Base-by-base conservation (phyloP, 345 rosid species). In the Melastoma malabathricum region DNA sequence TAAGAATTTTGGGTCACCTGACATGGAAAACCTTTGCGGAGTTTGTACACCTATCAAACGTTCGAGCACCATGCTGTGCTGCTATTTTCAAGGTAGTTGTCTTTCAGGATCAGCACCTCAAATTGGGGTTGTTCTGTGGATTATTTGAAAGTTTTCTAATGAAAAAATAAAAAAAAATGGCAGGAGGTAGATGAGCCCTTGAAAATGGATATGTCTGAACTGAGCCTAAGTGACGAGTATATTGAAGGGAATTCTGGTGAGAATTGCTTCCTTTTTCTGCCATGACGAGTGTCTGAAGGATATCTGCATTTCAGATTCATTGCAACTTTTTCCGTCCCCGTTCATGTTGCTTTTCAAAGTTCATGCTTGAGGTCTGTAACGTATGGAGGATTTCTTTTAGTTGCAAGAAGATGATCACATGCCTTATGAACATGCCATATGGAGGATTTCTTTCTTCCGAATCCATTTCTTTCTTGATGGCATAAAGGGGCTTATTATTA, bases 11-110 rank as follows among this genome's bases (percentile, higher is more conserved):
- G 47, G 81, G 76, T 74, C 97, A 92, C 74, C 73, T 92, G 43
- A 84, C 95, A 8, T 84, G 97, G 98, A 92, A 87, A 70, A 84
- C 88, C 13, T 87, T 92, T 63, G 95, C 95, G n/a, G 98, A 92
- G 68, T 87, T 92, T 58, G 68, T 73, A 73, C 98, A 92, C 67
- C 66, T 84, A 50, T 82, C 95, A 49, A 77, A 75, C 14, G 88
- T 92, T 47, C 94, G 90, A 43, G 76, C 76, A 16, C 97, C 97
- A 60, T 92, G 95, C 60, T 72, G 55, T 68, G 97, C 95, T 64
- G 82, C 95, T 63, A 77, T 87, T 55, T 87, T 92, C 61, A 92
- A 79, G 88, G 98, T 83, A 57, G 53, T 13, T 13, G 15, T 38
- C 15, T 65, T 49, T 38, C 50, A 55, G 49, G 19, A 47, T 49